Conservation (phyloP, 192 early-diverging fungal genomes). For the Rhizophagus clarus region DNA sequence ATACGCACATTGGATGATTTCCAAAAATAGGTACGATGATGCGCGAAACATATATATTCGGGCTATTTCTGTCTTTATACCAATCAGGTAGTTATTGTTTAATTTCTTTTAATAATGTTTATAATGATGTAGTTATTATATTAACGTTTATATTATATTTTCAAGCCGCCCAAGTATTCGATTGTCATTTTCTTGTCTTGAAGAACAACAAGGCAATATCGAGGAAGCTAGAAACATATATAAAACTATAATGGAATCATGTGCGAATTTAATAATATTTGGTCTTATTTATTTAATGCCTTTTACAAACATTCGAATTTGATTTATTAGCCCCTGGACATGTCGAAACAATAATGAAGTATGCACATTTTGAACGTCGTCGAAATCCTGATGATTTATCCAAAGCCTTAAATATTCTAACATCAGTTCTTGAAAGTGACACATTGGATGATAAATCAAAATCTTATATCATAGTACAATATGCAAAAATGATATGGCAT, state of each 20-base stretch:
- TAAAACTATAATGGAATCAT: conserved; percentile 49
- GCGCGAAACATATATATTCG: conserved; percentile 54
- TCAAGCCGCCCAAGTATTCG: conserved; percentile 51
- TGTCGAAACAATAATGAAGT: conserved; percentile 63
- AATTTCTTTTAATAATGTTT: neutral
- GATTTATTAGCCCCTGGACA: conserved; percentile 61
- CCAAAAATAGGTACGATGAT: conserved; percentile 48
- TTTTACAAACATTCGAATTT: neutral
- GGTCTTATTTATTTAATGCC: neutral
- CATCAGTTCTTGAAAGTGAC: conserved; percentile 37
- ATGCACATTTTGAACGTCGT: conserved; percentile 67
- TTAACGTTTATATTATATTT: neutral
- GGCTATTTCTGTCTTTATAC: conserved; percentile 58
- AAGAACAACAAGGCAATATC: conserved; percentile 61
- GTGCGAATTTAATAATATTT: conserved; percentile 39
- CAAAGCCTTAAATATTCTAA: conserved; percentile 44
- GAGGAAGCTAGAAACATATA: conserved; percentile 63
- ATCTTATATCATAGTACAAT: conserved; percentile 54
- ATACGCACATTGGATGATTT: conserved; percentile 62
- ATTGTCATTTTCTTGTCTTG: conserved; percentile 60
- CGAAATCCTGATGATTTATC: conserved; percentile 46
- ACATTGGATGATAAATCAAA: conserved; percentile 49
- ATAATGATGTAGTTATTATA: neutral
- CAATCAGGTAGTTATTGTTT: conserved; percentile 40
- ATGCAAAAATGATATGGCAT: conserved; percentile 52